Evolutionary conservation across 1,284 basidiomycete genomes (phyloP), one percentile per base, ranked within the genome.

Genomic region (Lignosus rhinocerotis): DNA sequence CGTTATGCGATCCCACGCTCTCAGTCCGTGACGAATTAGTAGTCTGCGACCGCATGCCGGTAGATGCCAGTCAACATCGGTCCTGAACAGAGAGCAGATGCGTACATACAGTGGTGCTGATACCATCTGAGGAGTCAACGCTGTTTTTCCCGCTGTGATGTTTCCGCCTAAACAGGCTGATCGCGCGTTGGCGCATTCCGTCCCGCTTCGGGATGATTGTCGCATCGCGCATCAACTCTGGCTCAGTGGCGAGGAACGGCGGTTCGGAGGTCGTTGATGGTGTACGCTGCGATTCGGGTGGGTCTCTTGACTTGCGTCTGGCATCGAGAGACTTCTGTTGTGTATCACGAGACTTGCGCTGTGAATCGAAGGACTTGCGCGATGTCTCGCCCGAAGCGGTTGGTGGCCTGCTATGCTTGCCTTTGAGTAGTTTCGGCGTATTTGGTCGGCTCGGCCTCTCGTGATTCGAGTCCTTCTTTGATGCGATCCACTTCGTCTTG

Each of bases 401-500:
- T 17, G 31, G 21, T 33, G 59, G 30, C 19, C 56, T 52, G 21
- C 50, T 51, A 42, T 25, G 32, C 17, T 36, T 49, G n/a, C 45
- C 56, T 42, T 52, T 63, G 42, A 63, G 57, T 41, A 67, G 44
- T 38, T 60, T 65, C 7, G 67, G 61, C 9, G 66, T 56, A 45
- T 54, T 64, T 8, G 62, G 55, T 4, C 64, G 60, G 16, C 51
- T 55, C 41, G 58, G 63, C 56, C 64, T 47, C 21, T 68, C 61
- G 47, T 67, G 64, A 14, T 21, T 51, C 17, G 66, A 55, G 38
- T 68, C 64, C 17, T 73, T 76, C 65, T 76, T 80, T 47, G 80
- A 79, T 17, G 78, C 74, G 53, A 84, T 85, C 76, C 84, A 82
- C 68, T 88, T 90, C 10, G 87, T 91, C 72, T 91, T 90, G 21